A percentile compares a stretch with the other conserved stretches of the same genome.
Evolutionary conservation across 2,329 filamentous ascomycete genomes (phyloP).

Genomic region (Tothia fuscella): DNA sequence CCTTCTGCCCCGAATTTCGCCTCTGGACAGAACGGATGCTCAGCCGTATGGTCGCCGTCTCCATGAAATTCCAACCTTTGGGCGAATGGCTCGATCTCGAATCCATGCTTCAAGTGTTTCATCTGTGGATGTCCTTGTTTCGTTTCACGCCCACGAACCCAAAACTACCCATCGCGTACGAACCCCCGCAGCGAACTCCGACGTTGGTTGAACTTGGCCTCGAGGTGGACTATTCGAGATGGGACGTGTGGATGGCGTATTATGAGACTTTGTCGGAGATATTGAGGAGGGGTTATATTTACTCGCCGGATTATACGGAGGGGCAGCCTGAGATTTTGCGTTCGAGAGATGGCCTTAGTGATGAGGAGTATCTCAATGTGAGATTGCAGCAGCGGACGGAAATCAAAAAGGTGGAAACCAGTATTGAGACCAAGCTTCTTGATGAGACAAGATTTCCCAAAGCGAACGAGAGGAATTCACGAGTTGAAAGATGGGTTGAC

Average conservation of each 20-base stretch:
- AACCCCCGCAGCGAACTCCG: conserved; percentile 21
- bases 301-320: conserved; percentile 33
- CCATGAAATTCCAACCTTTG: conserved; percentile 42
- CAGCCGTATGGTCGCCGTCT: conserved; percentile 61
- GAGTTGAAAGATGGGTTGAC: conserved; percentile 73
- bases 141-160: conserved; percentile 12
- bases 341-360: conserved; percentile 16
- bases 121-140: conserved; percentile 56
- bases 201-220: conserved; percentile 43
- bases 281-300: conserved; percentile 53
- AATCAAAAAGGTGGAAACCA: conserved; percentile 63
- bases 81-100: conserved; percentile 18
- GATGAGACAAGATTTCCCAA: conserved; percentile 73
- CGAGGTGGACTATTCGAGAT: conserved; percentile 47
- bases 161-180: neutral
- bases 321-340: conserved; percentile 12
- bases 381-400: conserved; percentile 52
- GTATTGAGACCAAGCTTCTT: conserved; percentile 69
- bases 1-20: conserved; percentile 47
- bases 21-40: conserved; percentile 71
- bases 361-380: conserved; percentile 17
- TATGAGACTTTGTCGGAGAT: conserved; percentile 70
- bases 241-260: conserved; percentile 74
- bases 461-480: conserved; percentile 64
- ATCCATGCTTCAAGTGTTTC: conserved; percentile 35